Evolutionary conservation across 257 asterid species (phyloP), one percentile per base, ranked within the genome.

Genomic region (Gentiana straminea): DNA sequence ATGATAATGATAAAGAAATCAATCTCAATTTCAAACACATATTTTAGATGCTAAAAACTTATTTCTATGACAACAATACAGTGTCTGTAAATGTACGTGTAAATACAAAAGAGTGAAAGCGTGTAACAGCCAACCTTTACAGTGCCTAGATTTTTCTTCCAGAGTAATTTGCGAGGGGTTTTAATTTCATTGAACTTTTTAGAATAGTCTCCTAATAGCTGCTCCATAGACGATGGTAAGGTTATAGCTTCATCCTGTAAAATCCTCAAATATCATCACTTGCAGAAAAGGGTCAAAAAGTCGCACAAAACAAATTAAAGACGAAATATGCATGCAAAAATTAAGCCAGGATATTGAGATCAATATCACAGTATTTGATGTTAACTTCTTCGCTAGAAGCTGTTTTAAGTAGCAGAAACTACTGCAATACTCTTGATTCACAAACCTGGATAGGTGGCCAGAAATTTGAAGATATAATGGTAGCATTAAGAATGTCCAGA

Each of bases 361-460:
- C 46, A 41, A 5, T 5, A 10, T 3, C 46, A 41, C 58, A 54
- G 36, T n/a, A 6, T 37, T 7, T 35, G 5, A 15, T 11, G 46
- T 55, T 37, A 8, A 10, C 36, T 55, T 55, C 3, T 35, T 37
- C 9, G 47, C 39, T n/a, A 55, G 49, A 33, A 6, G 49, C 48
- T 55, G 33, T 4, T 36, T 12, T 36, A 39, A 56, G n/a, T 56
- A 1, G 35, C 9, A 11, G 33, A 56, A 37, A 56, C 37, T 24
- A 41, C 24, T n/a, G 38, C 1, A 47, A 13, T 7, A 41, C 9
- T 37, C 13, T 36, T 8, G 33, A 10, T 13, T 9, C 11, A 48
- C 55, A 55, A 72, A 91, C 97, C 98, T 87, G 98, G 82, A 91
- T 91, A 53, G 97, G 86, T 69, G 98, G 98, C 98, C 98, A 91